These are phyloP conservation scores for Cryptosporidium xiaoi DNA, from an alignment of 169 alveolate genomes.

Conservation along the genomic window DNA sequence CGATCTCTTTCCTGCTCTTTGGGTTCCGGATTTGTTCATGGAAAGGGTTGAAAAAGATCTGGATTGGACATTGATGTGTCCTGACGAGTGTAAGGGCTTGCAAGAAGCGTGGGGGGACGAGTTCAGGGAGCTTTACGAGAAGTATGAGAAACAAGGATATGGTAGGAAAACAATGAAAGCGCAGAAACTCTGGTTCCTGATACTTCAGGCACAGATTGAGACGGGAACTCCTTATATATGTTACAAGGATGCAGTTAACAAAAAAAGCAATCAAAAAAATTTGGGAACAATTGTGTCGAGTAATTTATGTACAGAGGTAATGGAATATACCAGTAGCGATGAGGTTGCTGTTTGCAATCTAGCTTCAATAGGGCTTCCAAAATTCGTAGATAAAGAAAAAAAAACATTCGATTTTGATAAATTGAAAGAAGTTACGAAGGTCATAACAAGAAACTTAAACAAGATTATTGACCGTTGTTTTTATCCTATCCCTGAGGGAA, in stretches of 20 bases:
- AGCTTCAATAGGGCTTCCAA: constrained; percentile 94
- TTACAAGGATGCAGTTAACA: constrained; percentile 95
- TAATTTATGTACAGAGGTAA: constrained; percentile 96
- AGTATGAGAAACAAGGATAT: constrained; percentile 85
- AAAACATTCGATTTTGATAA: constrained; percentile 84
- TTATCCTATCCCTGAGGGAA: constrained; percentile 95
- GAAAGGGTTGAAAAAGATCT: constrained; percentile 94
- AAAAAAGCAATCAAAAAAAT: constrained; percentile 95
- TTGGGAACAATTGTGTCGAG: constrained; percentile 97
- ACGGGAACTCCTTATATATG: constrained; percentile 99
- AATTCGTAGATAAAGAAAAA: constrained; percentile 81
- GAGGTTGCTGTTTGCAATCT: constrained; percentile 99
- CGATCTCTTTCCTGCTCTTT: constrained; percentile 97
- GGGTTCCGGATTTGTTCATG: constrained; percentile 99
- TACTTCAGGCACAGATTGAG: constrained; percentile 96
- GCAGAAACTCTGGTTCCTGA: constrained; percentile 95
- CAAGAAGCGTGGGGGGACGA: constrained; percentile 95
- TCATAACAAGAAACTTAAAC: constrained; percentile 94
- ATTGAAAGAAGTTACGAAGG: constrained; percentile 87
- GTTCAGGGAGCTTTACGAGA: constrained; percentile 91
- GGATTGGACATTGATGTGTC: constrained; percentile 98
- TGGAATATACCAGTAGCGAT: constrained; percentile 95
- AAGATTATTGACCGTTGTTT: constrained; percentile 94
- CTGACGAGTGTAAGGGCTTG: constrained; percentile 97
- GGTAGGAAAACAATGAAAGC: constrained; percentile 97